phyloP scores from a whole-genome alignment of 495 filamentous ascomycete species.

The Lindgomyces ingoldianus region DNA sequence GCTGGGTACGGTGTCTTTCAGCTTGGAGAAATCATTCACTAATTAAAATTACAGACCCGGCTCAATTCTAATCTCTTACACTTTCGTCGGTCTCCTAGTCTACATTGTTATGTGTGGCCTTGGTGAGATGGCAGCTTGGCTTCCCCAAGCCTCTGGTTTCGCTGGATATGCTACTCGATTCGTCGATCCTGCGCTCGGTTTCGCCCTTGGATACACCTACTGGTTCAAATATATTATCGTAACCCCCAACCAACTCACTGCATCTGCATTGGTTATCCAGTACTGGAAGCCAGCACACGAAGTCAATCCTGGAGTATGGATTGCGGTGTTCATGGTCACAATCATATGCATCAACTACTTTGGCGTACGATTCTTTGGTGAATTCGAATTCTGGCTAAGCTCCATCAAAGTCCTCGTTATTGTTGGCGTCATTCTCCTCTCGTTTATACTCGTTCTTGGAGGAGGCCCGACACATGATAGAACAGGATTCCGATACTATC shows the following conservation, averaged over 20 bases:
- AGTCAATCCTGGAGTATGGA: constrained; percentile 66
- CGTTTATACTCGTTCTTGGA: constrained; percentile 69
- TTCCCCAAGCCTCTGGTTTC: constrained; percentile 59
- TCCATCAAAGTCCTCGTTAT: constrained; percentile 43
- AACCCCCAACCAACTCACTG: constrained; percentile 77
- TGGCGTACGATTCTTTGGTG: constrained; percentile 70
- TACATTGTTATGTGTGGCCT: constrained; percentile 63
- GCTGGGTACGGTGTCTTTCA: constrained; percentile 50
- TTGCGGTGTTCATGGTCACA: constrained; percentile 56
- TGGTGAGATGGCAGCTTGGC: constrained; percentile 65
- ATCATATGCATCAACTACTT: constrained; percentile 57
- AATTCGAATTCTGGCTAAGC: constrained; percentile 81
- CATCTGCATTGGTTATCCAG: constrained; percentile 68
- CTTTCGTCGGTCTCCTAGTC: constrained; percentile 60
- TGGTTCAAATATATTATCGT: constrained; percentile 70
- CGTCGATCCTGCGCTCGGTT: constrained; percentile 64
- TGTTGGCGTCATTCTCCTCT: constrained; percentile 53
- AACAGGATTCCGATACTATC: constrained; percentile 54
- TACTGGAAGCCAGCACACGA: constrained; percentile 64
- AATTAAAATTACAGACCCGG: constrained; percentile 53
- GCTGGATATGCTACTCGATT: constrained; percentile 63
- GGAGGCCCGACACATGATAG: constrained; percentile 70
- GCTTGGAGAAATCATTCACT: background rate
- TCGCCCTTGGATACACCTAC: constrained; percentile 58
- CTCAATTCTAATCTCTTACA: constrained; percentile 68